Evolutionary conservation across 371 early-diverging fungal genomes (phyloP).

Genomic region (Mucor indicus): DNA sequence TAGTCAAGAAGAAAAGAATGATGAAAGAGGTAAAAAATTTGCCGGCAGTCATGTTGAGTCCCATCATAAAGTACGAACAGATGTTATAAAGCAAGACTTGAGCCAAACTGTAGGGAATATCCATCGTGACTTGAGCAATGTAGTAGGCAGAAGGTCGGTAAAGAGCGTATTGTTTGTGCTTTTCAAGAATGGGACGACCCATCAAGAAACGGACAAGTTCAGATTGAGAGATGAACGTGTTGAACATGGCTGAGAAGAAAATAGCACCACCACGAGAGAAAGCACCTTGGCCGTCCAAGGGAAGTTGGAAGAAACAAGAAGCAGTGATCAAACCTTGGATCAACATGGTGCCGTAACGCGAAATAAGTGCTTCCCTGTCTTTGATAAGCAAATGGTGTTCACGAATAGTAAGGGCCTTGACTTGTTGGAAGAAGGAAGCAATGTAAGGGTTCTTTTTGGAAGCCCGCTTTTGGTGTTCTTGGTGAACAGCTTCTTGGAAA

Average conservation of each 20-base stretch:
- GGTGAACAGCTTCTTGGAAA: constrained; percentile 53
- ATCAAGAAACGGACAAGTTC: constrained; percentile 50
- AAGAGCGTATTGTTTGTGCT: constrained; percentile 66
- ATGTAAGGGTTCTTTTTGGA: constrained; percentile 54
- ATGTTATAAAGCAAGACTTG: constrained; percentile 45
- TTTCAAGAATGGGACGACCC: constrained; percentile 63
- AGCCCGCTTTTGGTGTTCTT: constrained; percentile 56
- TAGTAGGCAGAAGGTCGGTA: constrained; percentile 65
- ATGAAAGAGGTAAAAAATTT: constrained; percentile 54
- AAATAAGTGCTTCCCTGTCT: constrained; percentile 47
- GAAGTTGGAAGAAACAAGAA: constrained; percentile 61
- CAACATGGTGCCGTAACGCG: constrained; percentile 56
- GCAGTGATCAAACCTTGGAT: constrained; percentile 69
- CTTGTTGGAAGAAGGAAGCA: constrained; percentile 61
- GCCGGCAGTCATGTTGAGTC: constrained; percentile 46
- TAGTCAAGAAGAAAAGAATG: constrained; percentile 40
- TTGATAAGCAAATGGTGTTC: constrained; percentile 59
- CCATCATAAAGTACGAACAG: constrained; percentile 63
- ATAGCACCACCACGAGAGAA: constrained; percentile 75
- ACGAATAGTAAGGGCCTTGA: constrained; percentile 58
- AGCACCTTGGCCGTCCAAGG: constrained; percentile 51
- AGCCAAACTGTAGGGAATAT: constrained; percentile 26
- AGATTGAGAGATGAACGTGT: constrained; percentile 51
- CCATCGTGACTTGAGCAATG: constrained; percentile 53
- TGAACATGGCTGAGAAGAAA: constrained; percentile 57